phyloP scores from a whole-genome alignment of 345 rosid genomes.

The Conringia planisiliqua region DNA sequence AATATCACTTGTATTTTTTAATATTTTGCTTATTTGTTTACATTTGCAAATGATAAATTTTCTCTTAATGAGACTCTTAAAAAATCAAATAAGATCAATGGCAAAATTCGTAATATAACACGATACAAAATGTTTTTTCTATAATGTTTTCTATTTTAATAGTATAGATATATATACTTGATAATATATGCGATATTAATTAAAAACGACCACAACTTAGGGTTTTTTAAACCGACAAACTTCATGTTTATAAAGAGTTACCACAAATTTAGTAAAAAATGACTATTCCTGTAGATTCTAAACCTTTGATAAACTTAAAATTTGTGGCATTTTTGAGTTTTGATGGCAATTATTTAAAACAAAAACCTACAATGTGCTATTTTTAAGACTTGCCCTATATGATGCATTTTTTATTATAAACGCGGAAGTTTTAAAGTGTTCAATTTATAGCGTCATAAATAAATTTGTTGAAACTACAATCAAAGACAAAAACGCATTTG shows the following conservation, averaged over 20 bases:
- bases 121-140: too few relatives aligned
- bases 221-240: not conserved
- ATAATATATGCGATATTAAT: too few relatives aligned
- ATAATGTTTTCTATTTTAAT: too few relatives aligned
- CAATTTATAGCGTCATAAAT: not conserved
- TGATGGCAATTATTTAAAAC: not conserved
- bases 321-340: not conserved
- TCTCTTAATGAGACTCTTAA: too few relatives aligned
- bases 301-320: not conserved
- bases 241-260: not conserved
- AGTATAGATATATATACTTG: too few relatives aligned
- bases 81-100: too few relatives aligned
- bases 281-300: not conserved
- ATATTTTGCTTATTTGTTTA: too few relatives aligned
- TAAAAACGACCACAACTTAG: not conserved
- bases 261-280: not conserved
- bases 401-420: not conserved
- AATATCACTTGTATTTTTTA: too few relatives aligned
- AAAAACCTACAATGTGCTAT: not conserved
- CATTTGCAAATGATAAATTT: too few relatives aligned
- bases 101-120: too few relatives aligned
- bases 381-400: not conserved
- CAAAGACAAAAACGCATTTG: constrained; percentile 2
- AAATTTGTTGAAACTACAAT: not conserved
- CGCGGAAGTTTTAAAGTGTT: not conserved